A percentile compares a stretch with the other conserved stretches of the same genome.
phyloP scores from a whole-genome alignment of 1,284 basidiomycete genomes.

The Marasmius fiardii region DNA sequence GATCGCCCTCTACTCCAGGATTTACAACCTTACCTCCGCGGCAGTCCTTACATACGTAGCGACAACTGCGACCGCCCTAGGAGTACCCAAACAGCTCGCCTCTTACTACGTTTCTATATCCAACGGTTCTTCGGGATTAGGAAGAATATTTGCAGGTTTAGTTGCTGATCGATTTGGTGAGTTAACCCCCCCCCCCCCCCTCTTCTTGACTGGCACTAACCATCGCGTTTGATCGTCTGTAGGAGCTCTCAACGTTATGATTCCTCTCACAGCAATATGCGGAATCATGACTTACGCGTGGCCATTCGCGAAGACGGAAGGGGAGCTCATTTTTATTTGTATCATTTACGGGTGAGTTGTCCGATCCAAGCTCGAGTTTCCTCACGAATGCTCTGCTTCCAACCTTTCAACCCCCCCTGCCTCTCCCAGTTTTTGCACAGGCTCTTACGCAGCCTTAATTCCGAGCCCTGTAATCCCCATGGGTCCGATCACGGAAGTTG shows the following conservation, averaged over 20 bases:
- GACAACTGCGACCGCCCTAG: conserved; percentile 23
- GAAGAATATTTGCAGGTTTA: conserved; percentile 27
- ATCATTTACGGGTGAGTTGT: conserved; percentile 51
- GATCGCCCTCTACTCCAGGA: not conserved
- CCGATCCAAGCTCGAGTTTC: too few species aligned
- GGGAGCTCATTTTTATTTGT: conserved; percentile 41
- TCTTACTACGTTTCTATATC: conserved; percentile 34
- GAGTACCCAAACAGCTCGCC: conserved; percentile 25
- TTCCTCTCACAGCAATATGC: conserved; percentile 45
- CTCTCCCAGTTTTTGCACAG: conserved; percentile 35
- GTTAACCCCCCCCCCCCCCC: not conserved
- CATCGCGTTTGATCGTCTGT: not conserved
- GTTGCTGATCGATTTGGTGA: conserved; percentile 28
- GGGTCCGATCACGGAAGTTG: conserved; percentile 57
- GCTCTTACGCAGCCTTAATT: conserved; percentile 54
- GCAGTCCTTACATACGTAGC: conserved; percentile 31
- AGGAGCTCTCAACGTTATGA: conserved; percentile 56
- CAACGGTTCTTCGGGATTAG: conserved; percentile 29
- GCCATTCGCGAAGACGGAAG: conserved; percentile 46
- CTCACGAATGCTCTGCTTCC: too few species aligned
- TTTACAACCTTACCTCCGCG: not conserved
- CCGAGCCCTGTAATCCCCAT: conserved; percentile 55
- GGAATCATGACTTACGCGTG: conserved; percentile 54
- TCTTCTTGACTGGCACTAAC: not conserved
- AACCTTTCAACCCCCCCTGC: not conserved